Conservation (phyloP, 2,329 filamentous ascomycete species). For the Hypoxylon sp. region DNA sequence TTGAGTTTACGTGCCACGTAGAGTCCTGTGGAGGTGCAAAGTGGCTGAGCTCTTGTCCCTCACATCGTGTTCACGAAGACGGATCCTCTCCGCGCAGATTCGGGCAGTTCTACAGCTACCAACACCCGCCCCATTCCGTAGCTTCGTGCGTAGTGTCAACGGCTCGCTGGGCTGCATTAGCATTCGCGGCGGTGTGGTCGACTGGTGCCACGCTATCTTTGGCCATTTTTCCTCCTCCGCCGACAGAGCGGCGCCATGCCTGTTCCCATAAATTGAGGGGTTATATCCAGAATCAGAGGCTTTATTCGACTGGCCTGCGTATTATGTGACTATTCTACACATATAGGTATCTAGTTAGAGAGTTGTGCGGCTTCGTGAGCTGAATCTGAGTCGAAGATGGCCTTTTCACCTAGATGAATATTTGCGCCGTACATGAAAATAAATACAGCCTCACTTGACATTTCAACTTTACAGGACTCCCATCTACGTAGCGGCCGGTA, state of each 20-base stretch:
- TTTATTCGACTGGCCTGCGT: constrained; percentile 25
- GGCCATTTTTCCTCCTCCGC: constrained; percentile 20
- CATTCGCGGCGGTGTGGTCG: constrained; percentile 21
- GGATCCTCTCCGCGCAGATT: constrained; percentile 20
- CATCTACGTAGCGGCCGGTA: constrained; percentile 10
- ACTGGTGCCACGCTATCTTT: constrained; percentile 37
- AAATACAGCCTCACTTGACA: constrained; percentile 12
- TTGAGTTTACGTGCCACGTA: constrained; percentile 33
- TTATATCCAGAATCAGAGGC: constrained; percentile 4
- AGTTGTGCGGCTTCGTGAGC: constrained; percentile 6
- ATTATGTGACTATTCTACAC: no score
- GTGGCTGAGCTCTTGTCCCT: constrained; percentile 18
- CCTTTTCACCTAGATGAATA: neutral
- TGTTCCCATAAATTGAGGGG: constrained; percentile 41
- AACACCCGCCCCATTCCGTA: constrained; percentile 33
- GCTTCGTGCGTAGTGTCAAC: constrained; percentile 21
- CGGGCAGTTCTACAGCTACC: constrained; percentile 17
- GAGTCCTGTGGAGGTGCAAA: constrained; percentile 16
- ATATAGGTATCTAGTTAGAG: constrained; percentile 14
- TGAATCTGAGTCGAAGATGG: constrained; percentile 4
- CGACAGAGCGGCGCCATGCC: constrained; percentile 21
- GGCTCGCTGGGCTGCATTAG: constrained; percentile 34
- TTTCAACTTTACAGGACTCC: neutral
- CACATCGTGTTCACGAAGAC: constrained; percentile 18
- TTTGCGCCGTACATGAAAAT: constrained; percentile 15